Conservation (phyloP, 495 filamentous ascomycete genomes). For the Aspergillus carlsbadensis region DNA sequence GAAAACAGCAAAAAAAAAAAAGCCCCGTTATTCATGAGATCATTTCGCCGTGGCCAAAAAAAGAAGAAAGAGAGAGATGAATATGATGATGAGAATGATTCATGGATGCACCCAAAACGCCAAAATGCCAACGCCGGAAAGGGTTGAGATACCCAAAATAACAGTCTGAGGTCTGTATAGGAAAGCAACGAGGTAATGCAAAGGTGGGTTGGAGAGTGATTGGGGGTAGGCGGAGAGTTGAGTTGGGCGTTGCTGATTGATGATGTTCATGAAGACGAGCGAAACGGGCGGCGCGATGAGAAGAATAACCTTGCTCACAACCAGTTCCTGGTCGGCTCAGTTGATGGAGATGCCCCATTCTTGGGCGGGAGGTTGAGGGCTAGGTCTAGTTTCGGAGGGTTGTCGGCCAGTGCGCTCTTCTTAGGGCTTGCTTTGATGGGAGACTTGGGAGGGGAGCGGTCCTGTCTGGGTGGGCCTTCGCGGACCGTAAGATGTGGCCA, state of each 20-base stretch:
- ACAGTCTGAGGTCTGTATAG: conserved; percentile 10
- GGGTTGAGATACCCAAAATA: conserved; percentile 24
- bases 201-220: conserved; percentile 25
- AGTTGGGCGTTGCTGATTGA: too few relatives aligned
- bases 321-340: conserved; percentile 39
- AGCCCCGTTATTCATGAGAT: conserved; percentile 38
- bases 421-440: conserved; percentile 40
- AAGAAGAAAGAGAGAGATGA: neutral
- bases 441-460: conserved; percentile 44
- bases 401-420: conserved; percentile 41
- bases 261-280: neutral
- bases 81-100: conserved; percentile 3
- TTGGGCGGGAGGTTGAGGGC: conserved; percentile 32
- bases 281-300: neutral
- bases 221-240: conserved; percentile 2
- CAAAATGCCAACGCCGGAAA: conserved; percentile 37
- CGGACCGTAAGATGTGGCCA: conserved; percentile 79
- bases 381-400: conserved; percentile 42
- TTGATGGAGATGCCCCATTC: conserved; percentile 18
- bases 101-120: conserved; percentile 37
- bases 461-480: conserved; percentile 58
- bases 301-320: conserved; percentile 28
- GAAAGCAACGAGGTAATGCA: conserved; percentile 2
- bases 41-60: conserved; percentile 34
- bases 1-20: neutral